Evolutionary conservation across 331 rosid species (phyloP).

Genomic region (Malus hybrid): DNA sequence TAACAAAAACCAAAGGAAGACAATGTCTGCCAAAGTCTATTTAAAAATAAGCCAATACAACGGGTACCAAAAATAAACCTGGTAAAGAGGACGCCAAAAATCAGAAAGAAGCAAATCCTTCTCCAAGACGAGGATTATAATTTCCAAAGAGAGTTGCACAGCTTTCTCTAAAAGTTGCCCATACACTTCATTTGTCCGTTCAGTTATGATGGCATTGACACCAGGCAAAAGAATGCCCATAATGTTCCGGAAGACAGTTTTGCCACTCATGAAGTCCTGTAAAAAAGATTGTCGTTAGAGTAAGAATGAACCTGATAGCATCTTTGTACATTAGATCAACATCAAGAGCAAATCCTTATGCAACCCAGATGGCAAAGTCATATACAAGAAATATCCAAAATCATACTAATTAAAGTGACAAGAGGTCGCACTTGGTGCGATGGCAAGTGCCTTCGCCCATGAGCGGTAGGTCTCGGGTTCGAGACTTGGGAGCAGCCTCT

Average conservation of each 20-base stretch:
- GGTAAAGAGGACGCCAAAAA: constrained; percentile 91
- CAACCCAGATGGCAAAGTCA: neutral
- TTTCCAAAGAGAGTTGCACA: constrained; percentile 82
- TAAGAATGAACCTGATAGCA: neutral
- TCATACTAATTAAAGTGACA: neutral
- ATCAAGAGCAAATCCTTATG: neutral
- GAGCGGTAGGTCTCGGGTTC: too few relatives aligned
- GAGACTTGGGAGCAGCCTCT: too few relatives aligned
- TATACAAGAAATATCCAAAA: neutral
- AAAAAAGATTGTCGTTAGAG: neutral
- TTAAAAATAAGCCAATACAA: neutral
- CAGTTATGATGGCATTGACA: constrained; percentile 60
- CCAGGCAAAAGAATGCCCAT: constrained; percentile 90
- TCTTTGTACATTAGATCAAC: neutral
- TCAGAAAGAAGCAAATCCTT: constrained; percentile 85
- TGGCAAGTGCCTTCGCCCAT: too few relatives aligned
- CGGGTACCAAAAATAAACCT: constrained; percentile 36
- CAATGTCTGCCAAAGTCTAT: neutral
- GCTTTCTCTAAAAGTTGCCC: constrained; percentile 88
- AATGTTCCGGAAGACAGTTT: constrained; percentile 76
- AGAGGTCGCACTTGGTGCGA: too few relatives aligned
- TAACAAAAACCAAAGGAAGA: neutral
- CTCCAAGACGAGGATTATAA: constrained; percentile 70
- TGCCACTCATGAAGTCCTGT: constrained; percentile 99
- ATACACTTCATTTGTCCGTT: constrained; percentile 65